A percentile compares a stretch with the other conserved stretches of the same genome.
Conservation (phyloP, 192 early-diverging fungal genomes). For the Jimgerdemannia lactiflua region DNA sequence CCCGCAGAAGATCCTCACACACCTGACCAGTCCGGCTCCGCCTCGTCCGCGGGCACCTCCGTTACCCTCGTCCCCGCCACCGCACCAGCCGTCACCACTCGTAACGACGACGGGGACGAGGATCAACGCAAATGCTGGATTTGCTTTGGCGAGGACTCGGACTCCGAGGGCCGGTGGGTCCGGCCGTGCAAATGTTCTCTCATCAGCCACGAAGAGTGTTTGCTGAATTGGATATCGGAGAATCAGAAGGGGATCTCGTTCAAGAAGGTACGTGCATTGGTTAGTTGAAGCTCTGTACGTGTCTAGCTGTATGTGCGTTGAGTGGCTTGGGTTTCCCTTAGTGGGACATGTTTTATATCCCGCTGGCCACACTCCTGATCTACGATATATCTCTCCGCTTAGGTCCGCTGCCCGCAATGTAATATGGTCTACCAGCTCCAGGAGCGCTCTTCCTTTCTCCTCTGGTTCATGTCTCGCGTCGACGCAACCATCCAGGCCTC, state of each 20-base stretch:
- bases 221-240: constrained; percentile 73
- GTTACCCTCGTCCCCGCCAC: no score
- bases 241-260: constrained; percentile 51
- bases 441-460: constrained; percentile 46
- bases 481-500: constrained; percentile 53
- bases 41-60: no score
- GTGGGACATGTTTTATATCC: not conserved
- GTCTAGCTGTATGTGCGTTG: not conserved
- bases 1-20: not conserved
- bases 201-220: constrained; percentile 75
- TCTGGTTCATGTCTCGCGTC: constrained; percentile 47
- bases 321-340: not conserved
- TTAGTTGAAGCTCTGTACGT: not conserved
- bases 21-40: not conserved
- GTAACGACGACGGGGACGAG: not conserved
- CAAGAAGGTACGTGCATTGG: constrained; percentile 33
- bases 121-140: constrained; percentile 64
- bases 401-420: constrained; percentile 74
- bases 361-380: no score
- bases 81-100: no score
- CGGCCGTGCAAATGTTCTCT: constrained; percentile 73
- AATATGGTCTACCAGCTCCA: constrained; percentile 56
- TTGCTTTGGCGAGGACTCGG: constrained; percentile 67
- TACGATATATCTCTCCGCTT: constrained; percentile 1
- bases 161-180: constrained; percentile 61